Base-by-base conservation (phyloP, 148 eudicot genomes). In the Silene conica region DNA sequence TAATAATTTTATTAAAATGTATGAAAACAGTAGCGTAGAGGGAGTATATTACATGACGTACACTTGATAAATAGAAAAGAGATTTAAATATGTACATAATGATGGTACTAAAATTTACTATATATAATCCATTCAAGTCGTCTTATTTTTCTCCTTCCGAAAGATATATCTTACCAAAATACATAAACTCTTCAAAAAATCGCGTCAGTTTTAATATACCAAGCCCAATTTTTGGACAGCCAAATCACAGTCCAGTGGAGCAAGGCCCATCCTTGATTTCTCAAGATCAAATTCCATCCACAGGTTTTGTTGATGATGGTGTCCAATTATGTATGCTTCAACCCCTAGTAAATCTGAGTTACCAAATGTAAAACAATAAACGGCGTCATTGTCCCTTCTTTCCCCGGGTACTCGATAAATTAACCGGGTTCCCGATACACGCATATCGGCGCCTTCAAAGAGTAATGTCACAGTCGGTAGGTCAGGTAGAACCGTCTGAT, bases 271-370 rank as follows among this genome's bases (percentile, higher is more conserved):
- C 71, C 87, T 70, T 0, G 85, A 81, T 6, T 84, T 84, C 71
- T 79, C 79, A 6, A 84, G 83, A 74, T 84, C 87, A 73, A 81
- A 84, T 63, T 84, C 87, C 82, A 84, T 74, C 87, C 87, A 84
- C 74, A 84, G 66, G 21, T 84, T 81, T 41, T 84, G 87, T 54
- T 84, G 87, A 72, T 84, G 87, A 56, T 76, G 85, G 31, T 84
- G 80, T 14, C 87, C 87, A 56, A 84, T 79, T 26, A 84, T 71
- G 31, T 81, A 84, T 21, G 87, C 84, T 26, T 84, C 87, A 2
- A 79, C 81, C 1, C 77, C 83, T 43, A 81, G 56, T 8, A 84
- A 60, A 60, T 84, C 85, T n/a, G 87, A 84, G 64, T 81, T 84
- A 23, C 87, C 87, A 65, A 84, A 84, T 12, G 87, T 84, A 64